Evolutionary conservation across 2,329 filamentous ascomycete genomes (phyloP), one percentile per base, ranked within the genome.

Genomic region (Beauveria varroae): DNA sequence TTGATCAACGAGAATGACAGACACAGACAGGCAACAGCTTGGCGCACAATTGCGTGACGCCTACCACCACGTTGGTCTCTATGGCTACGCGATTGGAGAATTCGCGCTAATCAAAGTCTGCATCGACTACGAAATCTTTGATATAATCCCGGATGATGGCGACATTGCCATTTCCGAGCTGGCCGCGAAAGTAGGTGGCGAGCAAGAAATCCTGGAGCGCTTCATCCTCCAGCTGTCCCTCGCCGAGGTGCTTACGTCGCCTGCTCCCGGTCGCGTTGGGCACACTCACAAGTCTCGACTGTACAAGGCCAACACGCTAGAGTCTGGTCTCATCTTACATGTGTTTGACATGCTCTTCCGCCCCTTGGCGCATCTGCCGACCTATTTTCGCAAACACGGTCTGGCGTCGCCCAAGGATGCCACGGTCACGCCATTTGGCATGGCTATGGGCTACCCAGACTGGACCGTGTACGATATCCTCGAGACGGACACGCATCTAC

Each of bases 51-150:
- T 26, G 24, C 24, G 24, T 26, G 24, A 26, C 24, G 24, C 24
- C 3, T 26, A 26, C 24, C 24, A 26, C 24, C 24, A 26, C 24
- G 24, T 26, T 26, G 24, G 24, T 26, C 24, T 26, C 24, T 26
- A 26, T 26, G 24, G 24, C 24, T 26, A 26, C 24, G 24, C 24
- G 24, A 26, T 26, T 26, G 24, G 24, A 26, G 63, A 79, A 82
- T 70, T 46, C 10, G 43, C 6, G 6, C 20, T 89, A 86, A 64
- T 89, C 79, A 65, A 83, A 89, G 7, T 82, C 67, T 67, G 89
- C 86, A 62, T 50, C 4, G 47, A 50, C 16, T 50, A 14, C 47
- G 18, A 50, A 50, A 50, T 50, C 47, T 50, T 87, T 79, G 40
- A 88, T 74, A 0, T 89, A 73, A 37, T 79, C 79, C 26, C 81